Evolutionary conservation across 108 stramenopile species (phyloP).

Genomic region (Skeletonema potamos): DNA sequence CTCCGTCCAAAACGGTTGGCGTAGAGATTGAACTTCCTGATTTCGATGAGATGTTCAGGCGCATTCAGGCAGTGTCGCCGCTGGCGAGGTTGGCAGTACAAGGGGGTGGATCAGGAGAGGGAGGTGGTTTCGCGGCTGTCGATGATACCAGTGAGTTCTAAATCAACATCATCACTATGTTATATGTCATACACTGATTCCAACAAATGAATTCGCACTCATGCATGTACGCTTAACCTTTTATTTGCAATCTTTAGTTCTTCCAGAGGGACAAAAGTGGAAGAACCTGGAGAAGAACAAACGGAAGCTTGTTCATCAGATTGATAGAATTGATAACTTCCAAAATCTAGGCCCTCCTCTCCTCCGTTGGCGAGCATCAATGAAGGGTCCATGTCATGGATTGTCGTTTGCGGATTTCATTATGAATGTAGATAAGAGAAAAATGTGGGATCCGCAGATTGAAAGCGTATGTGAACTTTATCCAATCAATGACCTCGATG

Average conservation of each 20-base stretch:
- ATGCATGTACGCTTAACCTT: too few relatives aligned
- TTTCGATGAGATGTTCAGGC: constrained; percentile 66
- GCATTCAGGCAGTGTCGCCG: constrained; percentile 65
- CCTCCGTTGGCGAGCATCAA: constrained; percentile 55
- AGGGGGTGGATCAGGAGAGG: constrained; percentile 33
- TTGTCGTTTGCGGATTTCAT: constrained; percentile 64
- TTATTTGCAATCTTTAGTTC: constrained; percentile 9
- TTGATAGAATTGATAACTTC: constrained; percentile 75
- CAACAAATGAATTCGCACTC: too few relatives aligned
- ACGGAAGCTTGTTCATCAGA: constrained; percentile 40
- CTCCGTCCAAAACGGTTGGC: constrained; percentile 55
- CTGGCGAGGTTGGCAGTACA: constrained; percentile 50
- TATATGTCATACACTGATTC: too few relatives aligned
- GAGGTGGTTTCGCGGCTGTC: constrained; percentile 37
- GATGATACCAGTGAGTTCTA: constrained; percentile 40
- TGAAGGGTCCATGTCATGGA: constrained; percentile 63
- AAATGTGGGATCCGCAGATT: constrained; percentile 66
- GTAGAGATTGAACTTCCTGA: constrained; percentile 73
- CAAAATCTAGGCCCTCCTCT: constrained; percentile 58
- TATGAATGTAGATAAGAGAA: constrained; percentile 57
- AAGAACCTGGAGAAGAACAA: constrained; percentile 55
- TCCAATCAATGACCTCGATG: constrained; percentile 62
- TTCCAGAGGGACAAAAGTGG: constrained; percentile 47
- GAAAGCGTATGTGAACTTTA: constrained; percentile 61
- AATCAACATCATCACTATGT: background rate